Evolutionary conservation across 495 filamentous ascomycete species (phyloP).

Genomic region (Cetradonia linearis): DNA sequence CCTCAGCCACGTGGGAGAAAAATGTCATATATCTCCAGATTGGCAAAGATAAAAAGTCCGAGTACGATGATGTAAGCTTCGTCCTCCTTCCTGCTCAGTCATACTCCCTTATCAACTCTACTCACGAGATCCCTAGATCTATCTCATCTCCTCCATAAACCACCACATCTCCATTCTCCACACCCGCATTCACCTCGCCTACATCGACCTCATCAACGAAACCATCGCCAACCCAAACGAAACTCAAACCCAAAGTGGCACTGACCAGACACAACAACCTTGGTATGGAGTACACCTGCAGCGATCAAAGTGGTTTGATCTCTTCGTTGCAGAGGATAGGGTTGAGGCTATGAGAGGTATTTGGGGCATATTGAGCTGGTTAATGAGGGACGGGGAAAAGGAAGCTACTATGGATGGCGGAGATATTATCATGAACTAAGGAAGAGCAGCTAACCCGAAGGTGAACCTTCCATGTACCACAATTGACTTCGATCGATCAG

Average conservation of each 20-base stretch:
- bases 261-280: slow-evolving; percentile 44
- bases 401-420: background rate
- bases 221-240: slow-evolving; percentile 24
- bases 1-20: slow-evolving; percentile 63
- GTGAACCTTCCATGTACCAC: no score
- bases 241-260: slow-evolving; percentile 15
- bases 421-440: no score
- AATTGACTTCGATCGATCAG: no score
- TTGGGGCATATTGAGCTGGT: slow-evolving; percentile 65
- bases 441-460: no score
- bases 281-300: slow-evolving; percentile 57
- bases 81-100: background rate
- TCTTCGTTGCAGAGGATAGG: slow-evolving; percentile 58
- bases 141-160: slow-evolving; percentile 70
- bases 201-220: slow-evolving; percentile 46
- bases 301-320: slow-evolving; percentile 68
- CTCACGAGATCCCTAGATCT: slow-evolving; percentile 45
- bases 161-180: slow-evolving; percentile 72
- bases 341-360: slow-evolving; percentile 59
- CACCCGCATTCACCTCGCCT: slow-evolving; percentile 56
- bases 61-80: slow-evolving; percentile 46
- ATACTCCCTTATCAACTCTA: background rate
- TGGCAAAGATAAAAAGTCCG: slow-evolving; percentile 44
- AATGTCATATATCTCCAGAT: slow-evolving; percentile 63
- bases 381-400: slow-evolving; percentile 44